Base-by-base conservation (phyloP, 805 yeast species). In the Schwanniomyces sp. region DNA sequence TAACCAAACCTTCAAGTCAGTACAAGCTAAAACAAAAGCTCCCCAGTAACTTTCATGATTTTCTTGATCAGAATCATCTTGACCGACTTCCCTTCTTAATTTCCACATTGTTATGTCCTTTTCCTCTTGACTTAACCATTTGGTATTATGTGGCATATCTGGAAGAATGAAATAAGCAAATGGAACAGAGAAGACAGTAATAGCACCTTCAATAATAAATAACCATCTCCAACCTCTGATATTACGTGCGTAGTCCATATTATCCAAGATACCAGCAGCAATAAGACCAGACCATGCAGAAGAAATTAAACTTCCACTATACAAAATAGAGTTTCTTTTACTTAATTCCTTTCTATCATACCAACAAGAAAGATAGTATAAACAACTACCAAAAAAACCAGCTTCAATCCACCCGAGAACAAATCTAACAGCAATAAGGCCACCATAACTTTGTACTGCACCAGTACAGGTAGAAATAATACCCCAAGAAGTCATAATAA, bases 281-380 rank as follows among this genome's bases (percentile, higher is more conserved):
- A 80, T 76, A 47, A 80, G 66, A 9, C 84, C 84, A 14, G 81
- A 68, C 51, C 78, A 75, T 1, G 84, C 83, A 40, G 84, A 81
- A 27, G 81, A 74, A 48, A 72, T 63, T 44, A 76, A 64, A 9
- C 81, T 74, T 24, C 84, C 84, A 16, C 79, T 71, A 54, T 76
- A 76, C 39, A 79, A 64, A 46, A 80, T 65, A 8, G 83, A 72
- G 44, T 78, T 76, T 53, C 85, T 66, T 41, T 75, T 62, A 17
- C 82, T 72, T 37, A 80, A 61, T 48, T 79, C 81, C 48, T 67
- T 73, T 48, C 76, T 65, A 12, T 78, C 74, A 57, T 80, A 80
- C 85, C 84, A 80, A 51, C 79, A 76, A 1, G 84, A 78, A 44
- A 80, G 60, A 34, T 73, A 75, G 52, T 72, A 77, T 40, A 79